Base-by-base conservation (phyloP, 768 basidiomycete genomes). In the Lentinula lateritia region DNA sequence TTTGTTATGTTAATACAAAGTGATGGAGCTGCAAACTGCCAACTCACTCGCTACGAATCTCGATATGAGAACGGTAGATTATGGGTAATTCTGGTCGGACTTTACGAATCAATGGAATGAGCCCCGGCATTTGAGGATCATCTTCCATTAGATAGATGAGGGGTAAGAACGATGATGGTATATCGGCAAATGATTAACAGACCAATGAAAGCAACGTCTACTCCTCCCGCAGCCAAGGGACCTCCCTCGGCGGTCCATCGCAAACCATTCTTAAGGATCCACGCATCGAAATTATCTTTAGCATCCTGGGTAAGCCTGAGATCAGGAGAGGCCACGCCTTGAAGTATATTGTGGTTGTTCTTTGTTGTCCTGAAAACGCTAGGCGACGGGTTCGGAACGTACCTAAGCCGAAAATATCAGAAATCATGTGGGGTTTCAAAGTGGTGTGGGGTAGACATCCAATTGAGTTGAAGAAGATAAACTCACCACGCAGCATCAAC, bases 281-380 rank as follows among this genome's bases (percentile, higher is more conserved):
- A 96, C 6, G 87, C 82, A 66, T 91, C 90, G 66, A 93, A 93
- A 60, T 80, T 83, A 61, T 86, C 85, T 75, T 93, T 92, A 56
- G 89, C 87, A 60, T 88, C 86, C 64, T 89, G 80, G 0, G 86
- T 89, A 50, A 97, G 83, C 62, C 91, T 88, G 54, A 93, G 80
- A 62, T 84, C 84, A 8, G 89, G 86, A 12, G 85, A 74, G 1
- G 94, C 90, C 55, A 97, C 95, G 64, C 95, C 95, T 84, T 97
- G 94, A 23, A 96, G 80, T 70, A 92, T 93, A 75, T 93, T 93
- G 83, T 93, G 92, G 79, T 93, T 93, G 91, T 93, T 92, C 81
- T 92, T 92, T 65, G 93, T 95, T 63, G 90, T 93, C 65, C 93
- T 87, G 83, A 95, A 96, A 42, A 96, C 91, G 64, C 83, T 84